Base-by-base conservation (phyloP, 2,329 filamentous ascomycete genomes). In the Cordyceps farinosa region DNA sequence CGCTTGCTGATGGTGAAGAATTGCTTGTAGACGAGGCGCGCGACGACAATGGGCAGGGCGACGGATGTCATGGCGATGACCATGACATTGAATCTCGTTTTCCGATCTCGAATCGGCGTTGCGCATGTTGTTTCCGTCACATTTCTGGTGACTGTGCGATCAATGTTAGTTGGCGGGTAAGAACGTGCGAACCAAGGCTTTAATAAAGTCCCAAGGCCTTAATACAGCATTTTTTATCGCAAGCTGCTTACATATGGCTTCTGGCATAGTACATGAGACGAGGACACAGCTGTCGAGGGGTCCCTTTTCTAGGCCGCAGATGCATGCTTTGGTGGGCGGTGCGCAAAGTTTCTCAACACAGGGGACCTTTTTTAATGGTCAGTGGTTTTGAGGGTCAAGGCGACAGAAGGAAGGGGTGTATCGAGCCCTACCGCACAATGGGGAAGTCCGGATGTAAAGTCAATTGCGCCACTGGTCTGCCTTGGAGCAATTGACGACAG, bases 21-120 rank as follows among this genome's bases (percentile, higher is more conserved):
- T 22, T 74, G 66, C 42, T 70, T 73, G 53, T 71, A 73, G 2
- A 68, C 64, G 6, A 79, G 71, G n/a, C 80, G 79, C 15, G 75
- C 63, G 3, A 72, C 64, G 22, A 79, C 69, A 52, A 77, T 72
- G 52, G 73, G 68, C 34, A 74, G 67, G 1, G 65, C 30, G 5
- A 60, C 15, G 42, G 54, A 58, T 9, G 47, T 42, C 13, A 54
- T 34, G 40, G 38, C 29, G 38, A 45, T 11, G 5, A 61, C 38
- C 50, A 61, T 54, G 36, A 40, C 11, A 30, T 61, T 61, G 38
- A 61, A 61, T 4, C 17, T 54, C 22, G n/a, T 17, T 9, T 29
- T 22, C 6, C 59, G 48, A 27, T 55, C 36, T 27, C 59, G 48
- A 27, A 54, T 40, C n/a, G 59, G 59, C 5, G 59, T 55, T 22